Evolutionary conservation across 176 grass and related monocot species (phyloP).

Genomic region (Elymus sibiricus): DNA sequence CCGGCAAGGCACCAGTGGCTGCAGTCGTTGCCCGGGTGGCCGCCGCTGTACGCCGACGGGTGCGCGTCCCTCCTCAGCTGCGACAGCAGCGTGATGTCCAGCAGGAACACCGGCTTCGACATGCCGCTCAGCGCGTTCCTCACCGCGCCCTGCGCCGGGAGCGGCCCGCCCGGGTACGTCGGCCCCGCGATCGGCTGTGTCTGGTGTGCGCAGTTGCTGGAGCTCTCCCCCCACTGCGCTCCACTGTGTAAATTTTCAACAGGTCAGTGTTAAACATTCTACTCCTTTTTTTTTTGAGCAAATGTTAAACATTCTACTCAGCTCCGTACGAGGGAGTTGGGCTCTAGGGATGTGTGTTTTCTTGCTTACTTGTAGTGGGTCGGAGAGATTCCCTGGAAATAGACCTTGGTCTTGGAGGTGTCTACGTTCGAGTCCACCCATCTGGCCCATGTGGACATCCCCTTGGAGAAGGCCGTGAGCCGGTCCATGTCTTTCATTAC

Average conservation of each 20-base stretch:
- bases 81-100: constrained; percentile 92
- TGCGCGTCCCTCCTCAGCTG: constrained; percentile 86
- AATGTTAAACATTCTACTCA: too few relatives aligned
- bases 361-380: constrained; percentile 90
- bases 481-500: constrained; percentile 82
- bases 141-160: constrained; percentile 58
- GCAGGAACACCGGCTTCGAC: constrained; percentile 75
- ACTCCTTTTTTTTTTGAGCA: too few relatives aligned
- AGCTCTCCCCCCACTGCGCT: constrained; percentile 60
- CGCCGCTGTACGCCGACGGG: constrained; percentile 81
- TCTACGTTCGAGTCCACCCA: constrained; percentile 83
- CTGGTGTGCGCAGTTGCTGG: constrained; percentile 53
- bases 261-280: neutral
- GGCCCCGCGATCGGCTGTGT: constrained; percentile 59
- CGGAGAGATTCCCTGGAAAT: constrained; percentile 91
- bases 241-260: constrained; percentile 32
- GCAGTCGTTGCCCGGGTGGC: constrained; percentile 76
- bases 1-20: constrained; percentile 99
- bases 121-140: constrained; percentile 48
- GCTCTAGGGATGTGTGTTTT: too few relatives aligned
- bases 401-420: constrained; percentile 62
- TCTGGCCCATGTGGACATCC: constrained; percentile 78
- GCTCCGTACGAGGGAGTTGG: too few relatives aligned
- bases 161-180: constrained; percentile 48
- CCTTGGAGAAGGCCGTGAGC: constrained; percentile 81